Evolutionary conservation across 1,284 basidiomycete species (phyloP).

Genomic region (Malassezia psittaci): DNA sequence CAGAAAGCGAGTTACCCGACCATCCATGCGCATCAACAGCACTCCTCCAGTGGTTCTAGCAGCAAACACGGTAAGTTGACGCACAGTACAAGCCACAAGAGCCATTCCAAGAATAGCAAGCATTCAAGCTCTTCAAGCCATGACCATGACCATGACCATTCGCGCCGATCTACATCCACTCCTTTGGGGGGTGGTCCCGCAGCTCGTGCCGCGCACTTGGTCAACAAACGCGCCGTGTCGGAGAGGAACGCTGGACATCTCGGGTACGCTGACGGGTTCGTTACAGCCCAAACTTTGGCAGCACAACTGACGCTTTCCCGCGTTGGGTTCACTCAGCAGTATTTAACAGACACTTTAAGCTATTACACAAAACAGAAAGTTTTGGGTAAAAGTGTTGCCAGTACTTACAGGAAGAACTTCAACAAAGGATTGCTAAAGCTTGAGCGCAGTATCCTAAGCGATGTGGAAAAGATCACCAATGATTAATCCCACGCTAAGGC

Average conservation of each 20-base stretch:
- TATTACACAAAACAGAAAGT: constrained; percentile 8
- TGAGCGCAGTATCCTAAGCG: constrained; percentile 1
- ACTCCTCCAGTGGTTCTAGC: neutral
- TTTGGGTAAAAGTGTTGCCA: neutral
- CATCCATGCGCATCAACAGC: neutral
- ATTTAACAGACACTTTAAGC: constrained; percentile 10
- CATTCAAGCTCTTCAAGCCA: neutral
- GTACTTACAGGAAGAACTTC: constrained; percentile 8
- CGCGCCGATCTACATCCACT: neutral
- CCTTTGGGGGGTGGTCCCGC: neutral
- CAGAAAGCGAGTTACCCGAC: neutral
- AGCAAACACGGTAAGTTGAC: neutral
- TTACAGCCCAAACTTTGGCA: constrained; percentile 8
- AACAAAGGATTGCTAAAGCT: neutral
- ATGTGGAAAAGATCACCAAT: neutral
- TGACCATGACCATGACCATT: neutral
- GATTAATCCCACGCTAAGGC: neutral
- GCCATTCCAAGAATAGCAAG: neutral
- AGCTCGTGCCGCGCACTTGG: neutral
- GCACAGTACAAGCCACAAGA: neutral
- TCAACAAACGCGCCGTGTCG: neutral
- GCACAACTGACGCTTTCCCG: constrained; percentile 10
- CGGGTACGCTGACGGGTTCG: constrained; percentile 15
- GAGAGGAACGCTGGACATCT: neutral
- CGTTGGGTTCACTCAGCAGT: constrained; percentile 16